These are phyloP conservation scores for Gaeumannomyces sp. DNA, from an alignment of 2,329 filamentous ascomycete species.

Conservation along the genomic window DNA sequence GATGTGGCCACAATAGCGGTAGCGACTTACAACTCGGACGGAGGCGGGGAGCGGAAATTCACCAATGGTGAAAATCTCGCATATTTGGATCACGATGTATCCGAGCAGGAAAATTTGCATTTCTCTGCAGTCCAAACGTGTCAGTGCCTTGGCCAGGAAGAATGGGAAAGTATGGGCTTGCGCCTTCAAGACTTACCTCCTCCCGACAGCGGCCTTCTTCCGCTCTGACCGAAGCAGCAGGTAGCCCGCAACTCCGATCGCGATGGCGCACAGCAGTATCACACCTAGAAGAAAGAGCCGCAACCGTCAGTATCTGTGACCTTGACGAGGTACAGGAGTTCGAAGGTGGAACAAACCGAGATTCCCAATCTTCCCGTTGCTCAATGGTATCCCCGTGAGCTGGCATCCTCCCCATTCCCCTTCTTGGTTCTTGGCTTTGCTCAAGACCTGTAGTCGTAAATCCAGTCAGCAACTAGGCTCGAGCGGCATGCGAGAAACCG, in stretches of 20 bases:
- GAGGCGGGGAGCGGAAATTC: slow-evolving; percentile 69
- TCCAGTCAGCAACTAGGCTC: slow-evolving; percentile 17
- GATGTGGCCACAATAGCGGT: no score
- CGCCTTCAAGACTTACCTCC: slow-evolving; percentile 55
- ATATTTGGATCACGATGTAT: slow-evolving; percentile 83
- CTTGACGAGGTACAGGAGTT: not conserved
- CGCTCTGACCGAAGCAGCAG: slow-evolving; percentile 75
- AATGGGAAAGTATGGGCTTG: not conserved
- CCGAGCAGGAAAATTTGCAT: slow-evolving; percentile 90
- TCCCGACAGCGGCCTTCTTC: slow-evolving; percentile 89
- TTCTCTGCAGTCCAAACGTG: slow-evolving; percentile 52
- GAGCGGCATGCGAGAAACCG: slow-evolving; percentile 9
- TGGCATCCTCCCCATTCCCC: slow-evolving; percentile 63
- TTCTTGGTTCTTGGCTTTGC: slow-evolving; percentile 50
- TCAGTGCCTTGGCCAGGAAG: slow-evolving; percentile 13
- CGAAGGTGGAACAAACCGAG: slow-evolving; percentile 53
- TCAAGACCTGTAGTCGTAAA: slow-evolving; percentile 53
- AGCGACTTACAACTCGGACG: slow-evolving; percentile 58
- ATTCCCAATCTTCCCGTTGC: slow-evolving; percentile 67
- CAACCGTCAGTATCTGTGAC: slow-evolving; percentile 16
- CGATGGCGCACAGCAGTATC: slow-evolving; percentile 73
- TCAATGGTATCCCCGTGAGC: slow-evolving; percentile 68
- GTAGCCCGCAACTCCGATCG: slow-evolving; percentile 61
- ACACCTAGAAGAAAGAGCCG: slow-evolving; percentile 52
- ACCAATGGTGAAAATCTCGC: slow-evolving; percentile 94